Percentiles rank a stretch among this genome's conserved stretches.
phyloP scores from a whole-genome alignment of 768 basidiomycete species.

The Tylopilus plumbeoviolaceoides region DNA sequence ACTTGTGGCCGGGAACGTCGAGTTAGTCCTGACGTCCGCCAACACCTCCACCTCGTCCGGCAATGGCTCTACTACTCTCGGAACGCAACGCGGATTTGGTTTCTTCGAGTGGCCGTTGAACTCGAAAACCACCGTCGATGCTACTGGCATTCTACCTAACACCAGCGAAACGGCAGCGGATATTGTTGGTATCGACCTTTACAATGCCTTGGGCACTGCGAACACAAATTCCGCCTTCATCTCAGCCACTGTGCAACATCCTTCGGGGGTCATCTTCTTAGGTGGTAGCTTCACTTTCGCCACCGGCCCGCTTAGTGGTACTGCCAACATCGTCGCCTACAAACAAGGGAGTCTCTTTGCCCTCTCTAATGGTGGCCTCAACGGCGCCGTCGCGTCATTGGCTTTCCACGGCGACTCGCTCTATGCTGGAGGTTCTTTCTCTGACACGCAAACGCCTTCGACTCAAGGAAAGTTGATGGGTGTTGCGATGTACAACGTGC shows the following conservation, averaged over 20 bases:
- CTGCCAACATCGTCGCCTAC: constrained; percentile 71
- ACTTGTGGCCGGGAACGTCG: constrained; percentile 83
- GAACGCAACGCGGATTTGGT: constrained; percentile 60
- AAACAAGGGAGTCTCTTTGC: constrained; percentile 52
- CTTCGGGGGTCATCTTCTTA: constrained; percentile 63
- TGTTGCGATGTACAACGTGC: constrained; percentile 70
- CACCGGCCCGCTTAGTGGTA: constrained; percentile 50
- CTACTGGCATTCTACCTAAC: constrained; percentile 61
- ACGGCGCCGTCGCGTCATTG: constrained; percentile 72
- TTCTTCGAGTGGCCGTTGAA: constrained; percentile 84
- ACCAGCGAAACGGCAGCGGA: constrained; percentile 68
- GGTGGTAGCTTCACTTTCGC: constrained; percentile 73
- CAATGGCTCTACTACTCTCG: constrained; percentile 30
- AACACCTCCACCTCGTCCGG: constrained; percentile 35
- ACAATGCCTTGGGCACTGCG: constrained; percentile 53
- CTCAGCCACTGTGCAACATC: constrained; percentile 57
- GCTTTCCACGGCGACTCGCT: constrained; percentile 59
- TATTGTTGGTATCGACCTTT: constrained; percentile 54
- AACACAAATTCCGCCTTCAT: constrained; percentile 37
- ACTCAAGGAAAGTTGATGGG: constrained; percentile 50
- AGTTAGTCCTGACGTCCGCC: constrained; percentile 68
- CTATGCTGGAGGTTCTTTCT: constrained; percentile 88
- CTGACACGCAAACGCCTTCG: constrained; percentile 55
- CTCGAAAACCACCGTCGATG: constrained; percentile 45
- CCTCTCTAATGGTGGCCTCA: constrained; percentile 65